phyloP scores from a whole-genome alignment of 2,329 filamentous ascomycete species.

The Hymenoscyphus repandus region DNA sequence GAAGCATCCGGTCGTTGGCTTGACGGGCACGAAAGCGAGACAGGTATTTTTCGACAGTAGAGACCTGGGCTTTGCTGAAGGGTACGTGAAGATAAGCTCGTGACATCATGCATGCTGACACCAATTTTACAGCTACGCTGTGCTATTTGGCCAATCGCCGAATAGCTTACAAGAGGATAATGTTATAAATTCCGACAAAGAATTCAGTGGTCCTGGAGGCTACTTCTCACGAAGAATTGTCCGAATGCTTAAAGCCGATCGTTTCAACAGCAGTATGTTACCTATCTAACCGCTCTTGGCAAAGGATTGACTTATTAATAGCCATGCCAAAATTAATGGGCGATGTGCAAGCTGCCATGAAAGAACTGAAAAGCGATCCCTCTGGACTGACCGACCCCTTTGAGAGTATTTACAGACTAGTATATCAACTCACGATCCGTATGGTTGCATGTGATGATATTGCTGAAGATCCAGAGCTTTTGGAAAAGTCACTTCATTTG shows the following conservation, averaged over 20 bases:
- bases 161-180: conserved; percentile 1
- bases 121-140: background rate
- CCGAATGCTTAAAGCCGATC: conserved; percentile 2
- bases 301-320: background rate
- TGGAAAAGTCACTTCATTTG: conserved; percentile 1
- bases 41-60: conserved; percentile 16
- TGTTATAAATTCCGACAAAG: background rate
- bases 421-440: conserved; percentile 6
- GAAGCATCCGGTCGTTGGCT: conserved; percentile 38
- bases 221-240: background rate
- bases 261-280: background rate
- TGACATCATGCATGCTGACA: background rate
- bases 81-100: background rate
- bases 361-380: background rate
- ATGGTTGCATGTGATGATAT: conserved; percentile 7
- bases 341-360: conserved; percentile 2
- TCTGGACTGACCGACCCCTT: conserved; percentile 7
- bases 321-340: background rate
- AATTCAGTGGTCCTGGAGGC: conserved; percentile 1
- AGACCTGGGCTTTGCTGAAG: conserved; percentile 6
- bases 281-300: too few species aligned
- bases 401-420: conserved; percentile 6
- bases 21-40: conserved; percentile 39
- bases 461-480: conserved; percentile 2
- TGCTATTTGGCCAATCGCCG: conserved; percentile 5